phyloP scores from a whole-genome alignment of 345 rosid species.

The Eucalyptus cloeziana region DNA sequence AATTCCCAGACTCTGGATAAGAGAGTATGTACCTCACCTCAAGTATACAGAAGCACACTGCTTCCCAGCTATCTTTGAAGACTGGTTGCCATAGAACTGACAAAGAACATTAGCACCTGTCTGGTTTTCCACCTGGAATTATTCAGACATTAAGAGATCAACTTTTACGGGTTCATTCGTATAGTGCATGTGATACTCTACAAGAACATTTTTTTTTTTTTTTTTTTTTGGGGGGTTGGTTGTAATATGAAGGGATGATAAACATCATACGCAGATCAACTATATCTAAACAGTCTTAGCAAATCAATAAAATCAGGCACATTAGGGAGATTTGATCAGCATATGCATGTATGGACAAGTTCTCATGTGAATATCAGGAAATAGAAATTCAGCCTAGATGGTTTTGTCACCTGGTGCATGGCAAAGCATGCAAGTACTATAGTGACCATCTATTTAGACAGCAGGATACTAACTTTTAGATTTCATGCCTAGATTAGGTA shows the following conservation, averaged over 20 bases:
- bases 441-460: background rate
- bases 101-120: conserved; percentile 61
- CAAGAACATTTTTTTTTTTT: background rate
- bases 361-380: background rate
- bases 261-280: background rate
- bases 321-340: background rate
- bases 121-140: conserved; percentile 71
- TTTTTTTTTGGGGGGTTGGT: background rate
- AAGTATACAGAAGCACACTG: conserved; percentile 60
- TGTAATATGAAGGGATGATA: background rate
- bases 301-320: background rate
- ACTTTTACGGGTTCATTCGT: background rate
- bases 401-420: background rate
- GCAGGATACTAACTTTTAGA: background rate
- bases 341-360: background rate
- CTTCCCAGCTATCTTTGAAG: conserved; percentile 40
- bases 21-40: conserved; percentile 27
- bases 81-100: conserved; percentile 40
- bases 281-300: background rate
- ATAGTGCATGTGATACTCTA: background rate
- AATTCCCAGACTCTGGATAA: background rate
- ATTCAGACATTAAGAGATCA: background rate
- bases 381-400: background rate
- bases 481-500: background rate
- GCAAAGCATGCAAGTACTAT: background rate